Evolutionary conservation across 306 rosid species (phyloP), one percentile per base, ranked within the genome.

Genomic region (Quillaja saponaria): DNA sequence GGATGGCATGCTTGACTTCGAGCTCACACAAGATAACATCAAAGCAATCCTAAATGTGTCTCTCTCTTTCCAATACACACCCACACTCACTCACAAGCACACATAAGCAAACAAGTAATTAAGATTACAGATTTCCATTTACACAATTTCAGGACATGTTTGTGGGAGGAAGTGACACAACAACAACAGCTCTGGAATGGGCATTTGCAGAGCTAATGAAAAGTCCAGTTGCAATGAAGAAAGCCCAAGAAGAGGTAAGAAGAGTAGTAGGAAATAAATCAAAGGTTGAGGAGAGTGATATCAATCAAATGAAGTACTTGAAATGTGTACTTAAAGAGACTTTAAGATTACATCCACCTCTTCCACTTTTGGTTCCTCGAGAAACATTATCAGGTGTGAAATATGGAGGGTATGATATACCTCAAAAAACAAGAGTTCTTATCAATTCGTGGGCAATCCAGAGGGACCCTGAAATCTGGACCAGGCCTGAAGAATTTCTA

Each of bases 181-280:
- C 37, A 0, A 9, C 78, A 14, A n/a, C 76, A 13, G 1, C 71
- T 10, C 4, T 74, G 53, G 80, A 78, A 51, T 86, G 91, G 96
- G 47, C 66, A 8, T 45, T 86, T 61, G 50, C 84, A 39, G 87
- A 85, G 71, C 73, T 86, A 0, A 4, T 59, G 13, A 80, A 61
- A 54, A 79, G 74, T 52, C 87, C 83, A 31, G 9, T 3, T 0
- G 60, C 35, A 41, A 74, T 86, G 84, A 70, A 81, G 54, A 89
- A 82, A 61, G 85, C 54, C 0, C 87, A 84, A 10, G 78, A 82
- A 61, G 95, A 86, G 25, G 72, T 78, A 44, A 80, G 96, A 61
- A 68, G 40, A 28, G 52, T 84, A 6, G 81, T 76, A 5, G 85
- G 81, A 0, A 13, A 44, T 0, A 84, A 78, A 57, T 10, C 69